Percentiles rank a stretch among this genome's conserved stretches.
Conservation (phyloP, 257 asterid genomes). For the Thymus mandschuricus region DNA sequence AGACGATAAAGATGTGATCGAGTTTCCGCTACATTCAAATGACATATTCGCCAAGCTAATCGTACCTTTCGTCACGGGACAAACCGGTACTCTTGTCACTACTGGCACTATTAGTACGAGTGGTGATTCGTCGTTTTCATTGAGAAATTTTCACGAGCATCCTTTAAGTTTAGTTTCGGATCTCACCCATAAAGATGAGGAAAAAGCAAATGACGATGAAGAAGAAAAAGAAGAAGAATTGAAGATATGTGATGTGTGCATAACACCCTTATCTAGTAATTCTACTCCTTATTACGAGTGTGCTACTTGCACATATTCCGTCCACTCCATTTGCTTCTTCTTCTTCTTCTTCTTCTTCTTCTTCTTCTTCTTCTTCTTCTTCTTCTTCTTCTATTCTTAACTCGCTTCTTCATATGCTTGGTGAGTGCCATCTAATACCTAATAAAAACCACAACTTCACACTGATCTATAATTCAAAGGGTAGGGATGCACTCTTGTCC, state of each 20-base stretch:
- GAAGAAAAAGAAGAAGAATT: too few species aligned
- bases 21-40: slow-evolving; percentile 5
- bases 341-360: too few species aligned
- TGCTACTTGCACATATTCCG: neutral
- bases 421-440: neutral
- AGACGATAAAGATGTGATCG: neutral
- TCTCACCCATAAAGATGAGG: too few species aligned
- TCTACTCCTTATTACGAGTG: slow-evolving; percentile 26
- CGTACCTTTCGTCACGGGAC: slow-evolving; percentile 17
- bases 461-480: too few species aligned
- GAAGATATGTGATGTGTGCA: slow-evolving; percentile 13
- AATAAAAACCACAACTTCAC: neutral
- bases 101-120: neutral
- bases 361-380: too few species aligned
- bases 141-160: slow-evolving; percentile 16
- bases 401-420: too few species aligned
- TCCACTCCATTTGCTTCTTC: slow-evolving; percentile 10
- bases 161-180: slow-evolving; percentile 11
- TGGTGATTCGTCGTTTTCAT: neutral
- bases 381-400: too few species aligned
- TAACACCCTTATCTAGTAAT: neutral
- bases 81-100: too few species aligned
- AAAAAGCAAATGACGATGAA: too few species aligned
- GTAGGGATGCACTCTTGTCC: neutral
- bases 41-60: slow-evolving; percentile 11